phyloP scores from a whole-genome alignment of 176 grass and related monocot species.

The Cenchrus fungigraminus region DNA sequence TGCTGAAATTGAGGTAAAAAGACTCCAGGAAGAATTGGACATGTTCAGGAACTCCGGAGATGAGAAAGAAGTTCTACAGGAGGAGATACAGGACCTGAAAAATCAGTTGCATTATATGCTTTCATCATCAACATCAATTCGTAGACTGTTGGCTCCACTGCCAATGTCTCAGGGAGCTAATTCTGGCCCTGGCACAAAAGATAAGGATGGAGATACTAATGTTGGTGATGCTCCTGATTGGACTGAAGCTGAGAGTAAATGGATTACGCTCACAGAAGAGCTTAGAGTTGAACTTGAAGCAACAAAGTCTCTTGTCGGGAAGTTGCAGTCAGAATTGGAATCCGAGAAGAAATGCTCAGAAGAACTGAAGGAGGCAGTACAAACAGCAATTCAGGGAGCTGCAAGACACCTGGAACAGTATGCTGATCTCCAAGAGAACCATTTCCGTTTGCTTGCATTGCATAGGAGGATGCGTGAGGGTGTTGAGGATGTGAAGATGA shows the following conservation, averaged over 20 bases:
- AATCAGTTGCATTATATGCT: constrained; percentile 78
- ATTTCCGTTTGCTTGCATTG: constrained; percentile 73
- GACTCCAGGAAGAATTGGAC: constrained; percentile 74
- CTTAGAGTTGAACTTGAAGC: constrained; percentile 85
- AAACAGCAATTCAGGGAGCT: constrained; percentile 93
- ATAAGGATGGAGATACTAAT: constrained; percentile 51
- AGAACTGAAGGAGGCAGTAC: constrained; percentile 87
- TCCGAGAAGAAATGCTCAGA: constrained; percentile 84
- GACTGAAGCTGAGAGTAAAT: constrained; percentile 74
- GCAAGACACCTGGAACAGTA: constrained; percentile 93
- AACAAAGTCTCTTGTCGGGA: constrained; percentile 55
- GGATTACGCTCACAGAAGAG: constrained; percentile 83
- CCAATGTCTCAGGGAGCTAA: constrained; percentile 41
- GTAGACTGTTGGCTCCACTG: constrained; percentile 44
- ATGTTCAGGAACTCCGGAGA: constrained; percentile 68
- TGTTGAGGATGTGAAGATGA: constrained; percentile 80
- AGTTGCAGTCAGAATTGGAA: constrained; percentile 66
- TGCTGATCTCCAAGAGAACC: constrained; percentile 95
- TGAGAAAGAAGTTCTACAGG: constrained; percentile 80
- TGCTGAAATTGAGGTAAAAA: constrained; percentile 78
- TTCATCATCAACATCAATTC: constrained; percentile 57
- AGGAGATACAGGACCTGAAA: constrained; percentile 92
- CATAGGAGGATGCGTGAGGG: constrained; percentile 82
- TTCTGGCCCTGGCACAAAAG: constrained; percentile 54
- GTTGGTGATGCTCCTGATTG: constrained; percentile 46